A percentile compares a stretch with the other conserved stretches of the same genome.
Evolutionary conservation across 805 yeast genomes (phyloP).

Genomic region (Wickerhamiella parazyma): DNA sequence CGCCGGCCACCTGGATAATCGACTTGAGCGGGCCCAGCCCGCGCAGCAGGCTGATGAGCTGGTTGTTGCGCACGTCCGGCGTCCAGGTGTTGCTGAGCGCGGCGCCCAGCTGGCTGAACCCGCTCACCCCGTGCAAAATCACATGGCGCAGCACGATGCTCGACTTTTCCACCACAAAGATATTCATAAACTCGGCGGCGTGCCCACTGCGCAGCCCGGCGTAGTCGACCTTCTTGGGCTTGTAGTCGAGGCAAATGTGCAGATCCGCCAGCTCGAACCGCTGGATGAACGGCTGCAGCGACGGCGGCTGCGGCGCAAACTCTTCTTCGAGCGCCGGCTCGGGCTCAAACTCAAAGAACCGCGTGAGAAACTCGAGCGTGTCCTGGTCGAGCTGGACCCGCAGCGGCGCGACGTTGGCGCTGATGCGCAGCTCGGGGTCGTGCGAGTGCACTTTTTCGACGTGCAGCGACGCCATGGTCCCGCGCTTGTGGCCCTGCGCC

Average conservation of each 20-base stretch:
- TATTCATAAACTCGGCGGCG: slow-evolving; percentile 72
- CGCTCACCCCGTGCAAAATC: slow-evolving; percentile 61
- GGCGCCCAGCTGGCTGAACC: slow-evolving; percentile 46
- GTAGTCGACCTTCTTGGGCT: slow-evolving; percentile 80
- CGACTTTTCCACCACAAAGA: slow-evolving; percentile 81
- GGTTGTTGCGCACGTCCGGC: slow-evolving; percentile 75
- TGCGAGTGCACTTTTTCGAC: background rate
- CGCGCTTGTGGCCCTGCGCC: slow-evolving; percentile 1
- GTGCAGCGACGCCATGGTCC: background rate
- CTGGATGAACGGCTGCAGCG: slow-evolving; percentile 37
- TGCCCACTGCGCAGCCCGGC: slow-evolving; percentile 78
- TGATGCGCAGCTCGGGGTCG: slow-evolving; percentile 32
- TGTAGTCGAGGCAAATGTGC: slow-evolving; percentile 66
- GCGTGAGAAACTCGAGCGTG: slow-evolving; percentile 65
- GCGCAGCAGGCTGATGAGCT: slow-evolving; percentile 63
- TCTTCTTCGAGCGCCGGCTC: slow-evolving; percentile 16
- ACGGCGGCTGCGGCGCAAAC: background rate
- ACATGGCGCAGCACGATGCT: slow-evolving; percentile 49
- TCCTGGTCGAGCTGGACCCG: slow-evolving; percentile 87
- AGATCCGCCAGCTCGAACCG: slow-evolving; percentile 39
- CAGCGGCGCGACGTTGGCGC: slow-evolving; percentile 45
- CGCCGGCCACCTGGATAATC: slow-evolving; percentile 62
- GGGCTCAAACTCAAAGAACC: slow-evolving; percentile 76
- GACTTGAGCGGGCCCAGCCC: slow-evolving; percentile 78
- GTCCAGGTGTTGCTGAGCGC: slow-evolving; percentile 63